A percentile compares a stretch with the other conserved stretches of the same genome.
Conservation (phyloP, 202 grass and related monocot species). For the Zizania palustris region DNA sequence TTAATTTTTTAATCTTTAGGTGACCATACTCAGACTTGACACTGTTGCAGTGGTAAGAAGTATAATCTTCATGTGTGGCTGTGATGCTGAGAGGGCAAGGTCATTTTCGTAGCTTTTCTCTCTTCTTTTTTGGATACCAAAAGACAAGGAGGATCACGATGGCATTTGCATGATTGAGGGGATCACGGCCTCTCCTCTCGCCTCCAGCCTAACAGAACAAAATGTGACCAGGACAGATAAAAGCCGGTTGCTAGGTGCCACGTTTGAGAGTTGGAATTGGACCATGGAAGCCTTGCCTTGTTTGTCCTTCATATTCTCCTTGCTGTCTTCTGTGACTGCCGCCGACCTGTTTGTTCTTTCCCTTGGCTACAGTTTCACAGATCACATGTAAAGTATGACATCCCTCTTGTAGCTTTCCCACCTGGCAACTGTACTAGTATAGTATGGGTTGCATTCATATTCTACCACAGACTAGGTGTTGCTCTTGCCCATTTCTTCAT, state of each 20-base stretch:
- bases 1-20: background rate
- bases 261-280: conserved; percentile 48
- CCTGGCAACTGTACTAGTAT: background rate
- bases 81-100: conserved; percentile 38
- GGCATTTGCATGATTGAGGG: conserved; percentile 53
- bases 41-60: conserved; percentile 36
- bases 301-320: conserved; percentile 38
- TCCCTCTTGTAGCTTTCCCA: conserved; percentile 7
- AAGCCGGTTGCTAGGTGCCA: conserved; percentile 43
- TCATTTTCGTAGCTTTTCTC: conserved; percentile 52
- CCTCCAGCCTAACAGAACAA: conserved; percentile 24
- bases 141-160: conserved; percentile 57
- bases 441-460: conserved; percentile 4
- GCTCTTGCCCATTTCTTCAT: conserved; percentile 22
- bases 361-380: background rate
- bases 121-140: conserved; percentile 32
- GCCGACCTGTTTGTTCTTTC: conserved; percentile 20
- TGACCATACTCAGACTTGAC: conserved; percentile 11
- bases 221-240: conserved; percentile 41
- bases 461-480: conserved; percentile 19
- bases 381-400: conserved; percentile 23
- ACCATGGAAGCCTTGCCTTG: conserved; percentile 44
- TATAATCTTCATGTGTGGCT: conserved; percentile 38
- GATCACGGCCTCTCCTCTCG: conserved; percentile 49
- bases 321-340: conserved; percentile 27